phyloP scores from a whole-genome alignment of 169 alveolate species.

The Plasmodium inui region DNA sequence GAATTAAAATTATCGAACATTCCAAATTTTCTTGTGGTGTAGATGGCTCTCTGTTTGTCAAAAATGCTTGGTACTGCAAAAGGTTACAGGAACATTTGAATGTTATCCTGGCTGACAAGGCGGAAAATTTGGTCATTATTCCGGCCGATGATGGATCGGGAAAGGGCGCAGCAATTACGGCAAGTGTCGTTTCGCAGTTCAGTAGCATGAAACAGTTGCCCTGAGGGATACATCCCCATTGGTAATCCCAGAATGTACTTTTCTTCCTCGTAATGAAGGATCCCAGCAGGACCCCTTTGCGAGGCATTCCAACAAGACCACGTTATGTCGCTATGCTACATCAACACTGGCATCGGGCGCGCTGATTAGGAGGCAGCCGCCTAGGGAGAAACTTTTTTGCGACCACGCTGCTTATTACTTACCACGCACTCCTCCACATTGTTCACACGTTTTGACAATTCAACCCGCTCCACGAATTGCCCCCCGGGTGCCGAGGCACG shows the following conservation, averaged over 20 bases:
- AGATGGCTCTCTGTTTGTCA: slow-evolving; percentile 89
- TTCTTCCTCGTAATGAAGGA: neutral
- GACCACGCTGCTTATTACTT: neutral
- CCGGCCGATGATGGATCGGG: slow-evolving; percentile 92
- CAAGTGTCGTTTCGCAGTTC: slow-evolving; percentile 81
- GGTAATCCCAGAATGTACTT: neutral
- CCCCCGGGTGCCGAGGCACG: neutral
- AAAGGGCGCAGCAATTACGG: slow-evolving; percentile 93
- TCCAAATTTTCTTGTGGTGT: slow-evolving; percentile 84
- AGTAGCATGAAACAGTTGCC: neutral
- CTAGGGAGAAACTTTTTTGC: neutral
- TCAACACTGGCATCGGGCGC: neutral
- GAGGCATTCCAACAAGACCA: neutral
- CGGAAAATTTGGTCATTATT: slow-evolving; percentile 77
- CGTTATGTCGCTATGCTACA: neutral
- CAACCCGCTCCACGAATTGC: neutral
- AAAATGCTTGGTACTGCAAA: slow-evolving; percentile 88
- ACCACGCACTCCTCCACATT: neutral
- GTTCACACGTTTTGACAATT: slow-evolving; percentile 77
- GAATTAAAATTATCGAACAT: slow-evolving; percentile 83
- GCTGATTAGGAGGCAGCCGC: neutral
- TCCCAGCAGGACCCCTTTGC: neutral
- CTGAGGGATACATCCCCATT: neutral
- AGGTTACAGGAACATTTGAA: slow-evolving; percentile 79
- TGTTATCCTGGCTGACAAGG: slow-evolving; percentile 78